Base-by-base conservation (phyloP, 2,329 filamentous ascomycete genomes). In the Sordariomycetes sp. region DNA sequence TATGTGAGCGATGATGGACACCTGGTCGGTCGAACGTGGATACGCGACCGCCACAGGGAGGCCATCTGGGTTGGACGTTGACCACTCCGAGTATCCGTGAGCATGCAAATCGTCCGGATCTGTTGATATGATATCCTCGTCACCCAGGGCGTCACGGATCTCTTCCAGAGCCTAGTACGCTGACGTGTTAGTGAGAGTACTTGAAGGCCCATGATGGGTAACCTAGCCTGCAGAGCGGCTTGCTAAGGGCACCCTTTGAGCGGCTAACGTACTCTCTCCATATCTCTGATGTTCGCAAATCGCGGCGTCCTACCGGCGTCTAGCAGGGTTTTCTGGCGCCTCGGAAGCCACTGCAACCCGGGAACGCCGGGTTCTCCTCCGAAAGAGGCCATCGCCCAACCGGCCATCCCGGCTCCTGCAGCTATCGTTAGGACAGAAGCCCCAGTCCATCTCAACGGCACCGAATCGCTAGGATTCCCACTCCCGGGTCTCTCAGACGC, bases 31-130 rank as follows among this genome's bases (percentile, higher is more conserved):
- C 11, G 74, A 79, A 53, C 79, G 79, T 2, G 83, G 83, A 64
- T 86, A 87, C 1, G 80, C 82, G 37, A 87, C 83, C 1, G 83
- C 83, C 8, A 86, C 81, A 0, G 83, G 83, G 16, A 86, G 73
- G 2, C 72, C 73, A 28, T 85, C 79, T 0, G 81, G 78, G 65
- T 87, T 86, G 20, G 75, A 76, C 0, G 81, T 79, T 2, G 83
- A 86, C 83, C 83, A 87, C 65, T 84, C 81, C 2, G 83, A 87
- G 68, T 85, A 86, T n/a, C 83, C 83, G 64, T 87, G 83, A 4
- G 75, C 74, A 51, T 76, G 74, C 50, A 87, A 71, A 62, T 86
- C 82, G 16, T 87, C 83, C 0, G 81, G 75, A 58, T 87, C 83
- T 0, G 75, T 84, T 11, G 81, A 86, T 46, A 87, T 80, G 53